Evolutionary conservation across 2,329 filamentous ascomycete genomes (phyloP), one percentile per base, ranked within the genome.

Genomic region (Neonectria punicea): DNA sequence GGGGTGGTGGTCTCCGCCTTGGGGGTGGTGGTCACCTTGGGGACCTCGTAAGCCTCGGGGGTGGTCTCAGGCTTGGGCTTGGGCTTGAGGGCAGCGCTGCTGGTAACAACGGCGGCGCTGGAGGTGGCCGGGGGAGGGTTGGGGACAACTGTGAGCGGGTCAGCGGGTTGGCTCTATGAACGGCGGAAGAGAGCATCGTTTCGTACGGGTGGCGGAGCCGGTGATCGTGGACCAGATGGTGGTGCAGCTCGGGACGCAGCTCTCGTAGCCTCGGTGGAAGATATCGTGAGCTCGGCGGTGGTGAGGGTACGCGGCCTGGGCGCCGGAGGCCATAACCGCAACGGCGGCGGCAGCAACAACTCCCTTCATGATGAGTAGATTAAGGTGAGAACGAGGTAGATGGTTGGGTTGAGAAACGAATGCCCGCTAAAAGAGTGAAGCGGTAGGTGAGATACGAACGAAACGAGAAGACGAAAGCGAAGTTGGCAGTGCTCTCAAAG

Each of bases 381-480:
- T 50, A 61, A 34, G 55, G 39, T 54, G 77, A 58, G 28, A 58
- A 67, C 61, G 58, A 41, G 39, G n/a, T 43, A 57, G 66, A 41
- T 67, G 70, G 67, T 75, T 69, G 71, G 56, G 57, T 50, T 69
- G 64, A 67, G 67, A 77, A 91, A 92, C 82, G 90, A 92, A 84
- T 89, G 90, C 88, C 92, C 92, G 92, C 92, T 94, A 83, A 94
- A 93, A 80, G 92, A 93, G 89, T 93, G 91, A 93, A 93, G 90
- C 90, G 90, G 90, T 90, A 73, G 76, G 81, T 84, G 74, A 67
- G 72, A 76, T 69, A 73, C 75, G 77, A 77, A 78, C 74, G 75
- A 79, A 84, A 83, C 78, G 79, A 83, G 82, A 82, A 77, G 81
- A 82, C 80, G 83, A 85, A 84, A 85, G 82, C 80, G 80, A 78